Base-by-base conservation (phyloP, 1,139 yeast species). In the Yamadazyma spencermartinsiae region DNA sequence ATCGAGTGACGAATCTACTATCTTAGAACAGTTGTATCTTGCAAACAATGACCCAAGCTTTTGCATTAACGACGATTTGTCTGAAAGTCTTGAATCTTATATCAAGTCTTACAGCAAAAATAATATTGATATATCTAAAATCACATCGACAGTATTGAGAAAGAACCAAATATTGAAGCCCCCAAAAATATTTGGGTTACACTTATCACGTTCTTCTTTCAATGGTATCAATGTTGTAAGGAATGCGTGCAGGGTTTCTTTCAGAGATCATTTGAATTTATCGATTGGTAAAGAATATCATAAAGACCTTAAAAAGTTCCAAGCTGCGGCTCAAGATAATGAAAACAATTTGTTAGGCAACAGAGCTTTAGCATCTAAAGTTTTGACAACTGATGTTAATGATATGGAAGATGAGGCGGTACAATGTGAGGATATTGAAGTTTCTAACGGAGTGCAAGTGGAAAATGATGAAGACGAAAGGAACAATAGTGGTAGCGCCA, bases 121-220 rank as follows among this genome's bases (percentile, higher is more conserved):
- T 15, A 76, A 75, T 0, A 60, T 74, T 35, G 68, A 68, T 32
- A 62, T 82, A 2, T 63, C 73, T 11, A 58, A 58, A 20, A 56
- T 81, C 4, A 77, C 79, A 12, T 76, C 92, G 0, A 78, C 83
- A 0, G 89, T 89, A 2, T 74, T 79, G 36, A 82, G 86, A 51
- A 76, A 74, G 43, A 78, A 83, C 0, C 72, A 74, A 32, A 75
- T 86, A 33, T 70, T 79, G 29, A 73, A 75, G 44, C 77, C 89
- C 3, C 96, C 98, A 0, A 72, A 76, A 39, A 68, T 86, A 10
- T 69, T 89, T 43, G 79, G 87, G 0, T 64, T 90, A 14, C 97
- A 90, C 57, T 65, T 90, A 37, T 86, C 96, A 4, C 72, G 98
- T 50, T 88, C 96, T 0, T 74, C 85, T 27, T 89, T 76, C 55